Evolutionary conservation across 78 protist genomes (phyloP), one percentile per base, ranked within the genome.

Genomic region (Monosiga brevicollis): DNA sequence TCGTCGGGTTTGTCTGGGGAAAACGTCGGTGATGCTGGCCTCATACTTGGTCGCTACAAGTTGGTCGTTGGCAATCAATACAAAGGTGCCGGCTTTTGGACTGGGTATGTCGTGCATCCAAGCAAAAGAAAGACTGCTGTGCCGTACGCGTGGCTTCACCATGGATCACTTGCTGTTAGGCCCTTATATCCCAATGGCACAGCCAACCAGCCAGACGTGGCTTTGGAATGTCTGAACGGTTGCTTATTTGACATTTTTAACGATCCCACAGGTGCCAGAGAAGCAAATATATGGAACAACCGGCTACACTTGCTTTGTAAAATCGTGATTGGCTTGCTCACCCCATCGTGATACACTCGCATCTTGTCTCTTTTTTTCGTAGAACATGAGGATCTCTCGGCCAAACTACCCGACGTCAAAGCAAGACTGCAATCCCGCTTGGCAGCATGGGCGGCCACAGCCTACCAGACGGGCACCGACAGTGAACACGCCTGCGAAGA

Each of bases 181-280:
- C 74, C 72, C 6, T 34, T 80, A 3, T 80, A 80, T 37, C 83
- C 83, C 35, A 80, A 80, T 72, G 72, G 75, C 75, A 71, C 75
- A 2, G 75, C 62, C 62, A 49, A 49, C 62, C 62, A 71, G 9
- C 75, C 75, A 11, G 75, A 26, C 35, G 3, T 9, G 36, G 34
- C 24, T 9, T 32, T 26, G 35, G 75, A 26, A 32, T 71, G 75
- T 71, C 38, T 20, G 24, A 2, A 71, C 34, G 75, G 75, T 26
- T 71, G 75, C 34, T 26, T 71, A 11, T 71, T 71, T 20, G 22
- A 71, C 75, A 71, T 71, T 20, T 24, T 24, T 9, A 20, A 71
- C 2, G 75, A 71, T 20, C 75, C 75, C 6, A 49, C 62, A 49
- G 62, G 62, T 49, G 62, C 62, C 62, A 49, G 15, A 49, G 15